These are phyloP conservation scores for Dioszegia hungarica DNA, from an alignment of 768 basidiomycete species.

Conservation along the genomic window DNA sequence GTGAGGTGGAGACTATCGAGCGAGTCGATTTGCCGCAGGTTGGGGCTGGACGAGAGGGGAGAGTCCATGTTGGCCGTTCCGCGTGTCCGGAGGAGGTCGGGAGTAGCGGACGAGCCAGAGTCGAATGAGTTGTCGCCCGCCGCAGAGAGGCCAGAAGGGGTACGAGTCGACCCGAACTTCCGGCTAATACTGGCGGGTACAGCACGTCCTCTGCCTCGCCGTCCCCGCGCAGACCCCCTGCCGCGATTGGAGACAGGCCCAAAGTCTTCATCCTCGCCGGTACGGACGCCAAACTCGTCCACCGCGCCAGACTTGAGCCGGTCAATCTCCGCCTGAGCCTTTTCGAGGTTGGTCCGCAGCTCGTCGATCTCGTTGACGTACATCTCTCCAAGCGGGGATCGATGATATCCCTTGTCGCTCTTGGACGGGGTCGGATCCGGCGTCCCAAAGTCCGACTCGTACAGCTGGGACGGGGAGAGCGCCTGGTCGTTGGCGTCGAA, in stretches of 20 bases:
- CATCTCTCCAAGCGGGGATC: constrained; percentile 44
- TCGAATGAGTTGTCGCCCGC: constrained; percentile 34
- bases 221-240: constrained; percentile 28
- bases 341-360: constrained; percentile 32
- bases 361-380: constrained; percentile 44
- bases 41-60: not conserved
- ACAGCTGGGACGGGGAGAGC: constrained; percentile 38
- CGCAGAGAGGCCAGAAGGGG: constrained; percentile 15
- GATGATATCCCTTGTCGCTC: constrained; percentile 18
- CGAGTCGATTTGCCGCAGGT: constrained; percentile 3
- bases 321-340: constrained; percentile 39
- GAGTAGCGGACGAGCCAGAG: constrained; percentile 32
- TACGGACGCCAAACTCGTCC: constrained; percentile 25
- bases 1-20: constrained; percentile 16
- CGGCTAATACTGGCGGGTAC: constrained; percentile 35
- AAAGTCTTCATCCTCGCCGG: constrained; percentile 25
- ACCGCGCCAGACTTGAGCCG: constrained; percentile 20
- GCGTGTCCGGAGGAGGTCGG: constrained; percentile 34
- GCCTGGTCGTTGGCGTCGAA: constrained; percentile 45
- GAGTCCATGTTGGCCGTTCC: constrained; percentile 10
- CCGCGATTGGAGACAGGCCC: constrained; percentile 21
- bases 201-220: constrained; percentile 37
- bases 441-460: constrained; percentile 47
- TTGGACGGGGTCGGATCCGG: constrained; percentile 43
- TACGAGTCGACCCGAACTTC: constrained; percentile 36